phyloP scores from a whole-genome alignment of 2,329 filamentous ascomycete genomes.

The Trichoderma koningii region DNA sequence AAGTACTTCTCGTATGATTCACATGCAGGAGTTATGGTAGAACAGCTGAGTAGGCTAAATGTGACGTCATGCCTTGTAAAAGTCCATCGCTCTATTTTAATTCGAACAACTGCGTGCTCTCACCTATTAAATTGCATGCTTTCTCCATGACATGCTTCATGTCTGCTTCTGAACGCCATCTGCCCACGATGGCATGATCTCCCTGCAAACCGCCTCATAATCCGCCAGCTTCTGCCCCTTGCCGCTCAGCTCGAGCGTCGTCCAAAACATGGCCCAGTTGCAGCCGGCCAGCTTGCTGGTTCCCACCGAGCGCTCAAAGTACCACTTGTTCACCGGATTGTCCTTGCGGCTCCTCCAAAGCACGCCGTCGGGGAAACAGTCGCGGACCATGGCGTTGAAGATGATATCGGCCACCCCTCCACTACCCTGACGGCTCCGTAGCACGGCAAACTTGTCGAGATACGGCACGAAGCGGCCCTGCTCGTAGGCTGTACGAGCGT shows the following conservation, averaged over 20 bases:
- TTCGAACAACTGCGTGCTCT: neutral
- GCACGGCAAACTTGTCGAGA: conserved; percentile 94
- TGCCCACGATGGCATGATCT: conserved; percentile 64
- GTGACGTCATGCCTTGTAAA: too few species aligned
- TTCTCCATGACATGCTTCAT: neutral
- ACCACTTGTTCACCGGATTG: conserved; percentile 99
- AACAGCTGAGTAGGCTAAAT: neutral
- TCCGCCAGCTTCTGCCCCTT: conserved; percentile 60
- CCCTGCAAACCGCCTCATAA: conserved; percentile 74
- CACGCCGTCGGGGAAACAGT: conserved; percentile 84
- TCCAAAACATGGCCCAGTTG: conserved; percentile 99
- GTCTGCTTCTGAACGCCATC: conserved; percentile 39
- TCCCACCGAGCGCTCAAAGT: conserved; percentile 86
- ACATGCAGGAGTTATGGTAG: too few species aligned
- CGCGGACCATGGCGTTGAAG: conserved; percentile 91
- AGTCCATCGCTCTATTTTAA: too few species aligned
- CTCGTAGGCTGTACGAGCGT: conserved; percentile 55
- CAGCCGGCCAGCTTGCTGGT: conserved; percentile 79
- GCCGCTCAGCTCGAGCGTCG: conserved; percentile 66
- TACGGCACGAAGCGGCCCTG: conserved; percentile 79
- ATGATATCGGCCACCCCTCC: conserved; percentile 94
- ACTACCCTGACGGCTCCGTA: conserved; percentile 83
- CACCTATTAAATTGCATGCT: too few species aligned
- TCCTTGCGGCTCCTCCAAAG: conserved; percentile 89
- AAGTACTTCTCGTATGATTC: too few species aligned